Percentiles rank a stretch among this genome's conserved stretches.
phyloP scores from a whole-genome alignment of 1,139 yeast genomes.

The Groenewaldozyma sp. region DNA sequence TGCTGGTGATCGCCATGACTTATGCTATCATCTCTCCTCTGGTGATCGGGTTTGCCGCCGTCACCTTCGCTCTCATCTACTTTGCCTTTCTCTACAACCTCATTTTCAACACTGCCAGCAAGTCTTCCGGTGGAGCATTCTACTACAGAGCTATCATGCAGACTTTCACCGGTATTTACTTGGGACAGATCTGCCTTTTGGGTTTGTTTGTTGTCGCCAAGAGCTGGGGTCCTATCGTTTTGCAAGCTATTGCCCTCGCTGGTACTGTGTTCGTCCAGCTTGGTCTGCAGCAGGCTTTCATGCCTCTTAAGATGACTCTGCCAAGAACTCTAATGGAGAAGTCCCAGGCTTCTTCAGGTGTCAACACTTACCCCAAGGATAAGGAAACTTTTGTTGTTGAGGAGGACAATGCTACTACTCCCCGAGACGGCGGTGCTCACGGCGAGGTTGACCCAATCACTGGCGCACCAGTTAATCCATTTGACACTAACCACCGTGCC shows the following conservation, averaged over 20 bases:
- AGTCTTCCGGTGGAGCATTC: slow-evolving; percentile 75
- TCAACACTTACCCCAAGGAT: no score
- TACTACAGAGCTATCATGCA: slow-evolving; percentile 86
- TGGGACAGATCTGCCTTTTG: slow-evolving; percentile 76
- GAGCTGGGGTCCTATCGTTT: slow-evolving; percentile 88
- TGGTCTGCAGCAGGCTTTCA: slow-evolving; percentile 53
- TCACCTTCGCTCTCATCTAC: slow-evolving; percentile 63
- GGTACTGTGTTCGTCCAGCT: slow-evolving; percentile 61
- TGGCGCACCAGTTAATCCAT: neutral
- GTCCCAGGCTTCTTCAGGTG: slow-evolving; percentile 2
- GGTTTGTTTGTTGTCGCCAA: slow-evolving; percentile 85
- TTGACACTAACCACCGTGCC: neutral
- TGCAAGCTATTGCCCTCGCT: slow-evolving; percentile 57
- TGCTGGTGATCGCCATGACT: slow-evolving; percentile 70
- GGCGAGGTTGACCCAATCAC: neutral
- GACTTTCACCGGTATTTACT: slow-evolving; percentile 76
- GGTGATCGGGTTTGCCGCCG: slow-evolving; percentile 57
- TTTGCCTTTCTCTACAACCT: slow-evolving; percentile 74
- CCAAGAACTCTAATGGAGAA: slow-evolving; percentile 36
- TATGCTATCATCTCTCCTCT: slow-evolving; percentile 80
- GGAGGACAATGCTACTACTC: neutral
- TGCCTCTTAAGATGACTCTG: slow-evolving; percentile 56
- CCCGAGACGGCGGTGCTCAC: neutral
- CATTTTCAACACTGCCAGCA: slow-evolving; percentile 56
- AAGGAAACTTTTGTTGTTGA: slow-evolving; percentile 5